Evolutionary conservation across 108 stramenopile genomes (phyloP).

Genomic region (Pelagomonas calceolata): DNA sequence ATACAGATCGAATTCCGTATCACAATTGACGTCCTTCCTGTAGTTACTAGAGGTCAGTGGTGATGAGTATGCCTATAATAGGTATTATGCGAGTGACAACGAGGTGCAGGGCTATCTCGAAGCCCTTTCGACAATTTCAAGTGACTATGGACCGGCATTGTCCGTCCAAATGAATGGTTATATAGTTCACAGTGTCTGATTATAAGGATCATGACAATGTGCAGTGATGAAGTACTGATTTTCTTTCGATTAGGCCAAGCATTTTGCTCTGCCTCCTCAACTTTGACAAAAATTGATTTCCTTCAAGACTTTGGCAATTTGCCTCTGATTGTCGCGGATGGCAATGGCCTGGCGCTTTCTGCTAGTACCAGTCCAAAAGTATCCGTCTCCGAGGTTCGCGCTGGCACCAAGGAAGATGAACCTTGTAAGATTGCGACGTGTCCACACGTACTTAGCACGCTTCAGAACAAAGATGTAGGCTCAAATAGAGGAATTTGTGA

Average conservation of each 20-base stretch:
- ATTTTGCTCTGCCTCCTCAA: slow-evolving; percentile 34
- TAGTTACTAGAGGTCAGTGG: no score
- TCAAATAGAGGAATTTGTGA: slow-evolving; percentile 19
- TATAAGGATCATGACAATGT: no score
- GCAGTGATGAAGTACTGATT: no score
- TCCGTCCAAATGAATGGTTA: slow-evolving; percentile 30
- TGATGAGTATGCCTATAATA: no score
- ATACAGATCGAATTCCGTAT: no score
- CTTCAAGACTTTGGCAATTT: slow-evolving; percentile 52
- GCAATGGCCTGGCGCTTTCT: slow-evolving; percentile 30
- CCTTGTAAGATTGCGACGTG: no score
- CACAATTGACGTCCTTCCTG: no score
- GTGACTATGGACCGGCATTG: slow-evolving; percentile 21
- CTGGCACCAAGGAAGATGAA: slow-evolving; percentile 49
- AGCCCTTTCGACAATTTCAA: slow-evolving; percentile 33
- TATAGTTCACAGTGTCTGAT: no score
- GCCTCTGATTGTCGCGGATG: slow-evolving; percentile 39
- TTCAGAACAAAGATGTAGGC: no score
- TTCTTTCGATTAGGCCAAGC: no score
- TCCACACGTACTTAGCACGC: no score
- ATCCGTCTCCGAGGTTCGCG: slow-evolving; percentile 32
- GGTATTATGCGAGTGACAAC: no score
- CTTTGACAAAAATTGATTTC: slow-evolving; percentile 44
- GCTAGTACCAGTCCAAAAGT: slow-evolving; percentile 31
- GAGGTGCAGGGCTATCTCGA: slow-evolving; percentile 43